Base-by-base conservation (phyloP, 331 rosid genomes). In the Acacia concinna region DNA sequence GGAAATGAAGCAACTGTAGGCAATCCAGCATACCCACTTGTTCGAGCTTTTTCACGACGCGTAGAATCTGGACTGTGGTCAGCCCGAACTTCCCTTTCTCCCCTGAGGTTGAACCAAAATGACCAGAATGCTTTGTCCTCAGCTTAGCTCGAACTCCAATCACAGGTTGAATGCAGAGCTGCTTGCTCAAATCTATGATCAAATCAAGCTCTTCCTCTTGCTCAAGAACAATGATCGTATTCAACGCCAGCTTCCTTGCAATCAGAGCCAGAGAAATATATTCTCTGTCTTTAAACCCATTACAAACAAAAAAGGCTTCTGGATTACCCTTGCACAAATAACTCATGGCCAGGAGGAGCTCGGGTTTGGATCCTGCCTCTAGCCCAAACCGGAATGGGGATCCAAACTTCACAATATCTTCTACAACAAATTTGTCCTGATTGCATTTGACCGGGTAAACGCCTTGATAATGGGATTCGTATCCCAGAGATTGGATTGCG, bases 21-120 rank as follows among this genome's bases (percentile, higher is more conserved):
- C 98, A 93, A 75, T 96, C 98, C 38, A 96, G 96, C 99, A 96
- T 90, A 14, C 82, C 93, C 3, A 46, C 80, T 28, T 82, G 90
- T 51, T 88, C 88, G 12, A 96, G 97, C 86, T 88, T 96, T 85
- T 81, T 88, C 79, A 91, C 97, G n/a, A 96, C 94, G 11, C 90
- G 83, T 9, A 96, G 51, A 83, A 96, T 89, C 91, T 96, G 99
- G 6, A 78, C 40, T 2, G 97, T 93, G 9, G 91, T 93, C 6
- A 96, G 86, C 6, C 99, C 99, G 5, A 96, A 96, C 81, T 96
- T 96, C 0, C 99, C 99, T 47, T 93, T 96, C 90, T 93, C 99
- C 18, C 98, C 98, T 0, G 99, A 96, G 44, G 99, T 96, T 3
- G 93, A 85, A 3, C 99, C 98, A 20, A 96, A 93, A 82, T 96